A percentile compares a stretch with the other conserved stretches of the same genome.
These are phyloP conservation scores for Scleromitrula shiraiana DNA, from an alignment of 2,329 filamentous ascomycete genomes.

Conservation along the genomic window DNA sequence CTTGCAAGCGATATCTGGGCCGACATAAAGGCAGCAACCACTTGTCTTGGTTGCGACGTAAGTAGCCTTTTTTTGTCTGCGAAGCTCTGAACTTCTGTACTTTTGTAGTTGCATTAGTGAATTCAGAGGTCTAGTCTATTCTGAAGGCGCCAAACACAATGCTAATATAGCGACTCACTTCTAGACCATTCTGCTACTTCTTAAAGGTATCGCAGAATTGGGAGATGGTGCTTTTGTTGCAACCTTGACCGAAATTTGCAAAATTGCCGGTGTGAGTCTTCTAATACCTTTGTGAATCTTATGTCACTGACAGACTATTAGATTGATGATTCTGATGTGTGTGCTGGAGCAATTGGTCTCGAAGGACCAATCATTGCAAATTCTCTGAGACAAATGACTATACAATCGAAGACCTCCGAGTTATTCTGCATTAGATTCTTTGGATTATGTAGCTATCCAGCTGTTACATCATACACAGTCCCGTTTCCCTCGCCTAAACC, in stretches of 20 bases:
- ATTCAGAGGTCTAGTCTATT: too few relatives aligned
- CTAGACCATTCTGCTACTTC: slow-evolving; percentile 31
- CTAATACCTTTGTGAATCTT: slow-evolving; percentile 12
- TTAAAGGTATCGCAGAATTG: slow-evolving; percentile 38
- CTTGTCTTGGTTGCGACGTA: slow-evolving; percentile 9
- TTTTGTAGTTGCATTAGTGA: too few relatives aligned
- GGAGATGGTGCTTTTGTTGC: slow-evolving; percentile 36
- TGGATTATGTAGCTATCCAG: slow-evolving; percentile 33
- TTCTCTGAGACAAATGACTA: slow-evolving; percentile 38
- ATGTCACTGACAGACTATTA: neutral
- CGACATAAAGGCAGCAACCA: slow-evolving; percentile 4
- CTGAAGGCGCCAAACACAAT: neutral
- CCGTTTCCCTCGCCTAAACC: slow-evolving; percentile 31
- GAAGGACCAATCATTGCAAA: slow-evolving; percentile 48
- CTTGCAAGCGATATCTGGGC: slow-evolving; percentile 1
- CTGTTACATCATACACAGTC: slow-evolving; percentile 29
- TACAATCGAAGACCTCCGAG: slow-evolving; percentile 42
- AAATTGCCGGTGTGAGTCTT: slow-evolving; percentile 11
- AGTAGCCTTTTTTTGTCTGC: too few relatives aligned
- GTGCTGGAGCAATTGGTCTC: slow-evolving; percentile 39
- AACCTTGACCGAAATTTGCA: slow-evolving; percentile 32
- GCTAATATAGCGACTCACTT: too few relatives aligned
- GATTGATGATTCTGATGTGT: slow-evolving; percentile 28
- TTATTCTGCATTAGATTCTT: slow-evolving; percentile 46
- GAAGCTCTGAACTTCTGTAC: too few relatives aligned